phyloP scores from a whole-genome alignment of 371 early-diverging fungal genomes.

The Encephalitozoon hellem region DNA sequence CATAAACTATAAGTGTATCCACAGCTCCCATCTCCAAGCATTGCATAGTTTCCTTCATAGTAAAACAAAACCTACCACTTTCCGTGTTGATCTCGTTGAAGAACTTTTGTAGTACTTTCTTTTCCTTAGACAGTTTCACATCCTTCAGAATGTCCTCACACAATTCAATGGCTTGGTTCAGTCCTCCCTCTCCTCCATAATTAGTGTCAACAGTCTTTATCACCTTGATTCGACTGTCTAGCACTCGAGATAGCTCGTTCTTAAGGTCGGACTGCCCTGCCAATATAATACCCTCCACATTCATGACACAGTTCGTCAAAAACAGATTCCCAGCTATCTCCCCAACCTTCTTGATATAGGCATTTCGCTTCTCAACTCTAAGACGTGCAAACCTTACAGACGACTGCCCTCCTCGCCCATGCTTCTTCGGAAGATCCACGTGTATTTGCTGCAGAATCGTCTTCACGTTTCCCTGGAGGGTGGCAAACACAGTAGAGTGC shows the following conservation, averaged over 20 bases:
- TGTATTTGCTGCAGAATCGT: conserved; percentile 83
- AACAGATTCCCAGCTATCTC: conserved; percentile 83
- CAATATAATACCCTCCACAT: conserved; percentile 81
- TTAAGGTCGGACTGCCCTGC: conserved; percentile 98
- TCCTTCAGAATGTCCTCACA: conserved; percentile 80
- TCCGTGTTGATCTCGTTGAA: conserved; percentile 91
- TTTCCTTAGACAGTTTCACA: conserved; percentile 94
- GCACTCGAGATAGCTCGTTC: conserved; percentile 77
- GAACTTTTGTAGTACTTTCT: conserved; percentile 83
- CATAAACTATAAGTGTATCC: conserved; percentile 91
- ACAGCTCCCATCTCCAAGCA: conserved; percentile 88
- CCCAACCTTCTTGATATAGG: conserved; percentile 94
- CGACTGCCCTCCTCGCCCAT: conserved; percentile 99
- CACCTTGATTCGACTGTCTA: conserved; percentile 81
- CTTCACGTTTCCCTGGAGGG: conserved; percentile 86
- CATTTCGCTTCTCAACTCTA: conserved; percentile 92
- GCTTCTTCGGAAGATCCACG: conserved; percentile 98
- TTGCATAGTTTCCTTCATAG: conserved; percentile 87
- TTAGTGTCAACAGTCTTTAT: conserved; percentile 88
- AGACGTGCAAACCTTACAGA: conserved; percentile 97
- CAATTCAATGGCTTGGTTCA: conserved; percentile 94
- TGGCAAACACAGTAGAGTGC: conserved; percentile 88
- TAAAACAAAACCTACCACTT: conserved; percentile 88
- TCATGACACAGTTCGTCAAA: conserved; percentile 78
- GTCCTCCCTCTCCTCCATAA: conserved; percentile 97